These are phyloP conservation scores for Didymosphaeria variabile DNA, from an alignment of 2,329 filamentous ascomycete species.

Conservation along the genomic window DNA sequence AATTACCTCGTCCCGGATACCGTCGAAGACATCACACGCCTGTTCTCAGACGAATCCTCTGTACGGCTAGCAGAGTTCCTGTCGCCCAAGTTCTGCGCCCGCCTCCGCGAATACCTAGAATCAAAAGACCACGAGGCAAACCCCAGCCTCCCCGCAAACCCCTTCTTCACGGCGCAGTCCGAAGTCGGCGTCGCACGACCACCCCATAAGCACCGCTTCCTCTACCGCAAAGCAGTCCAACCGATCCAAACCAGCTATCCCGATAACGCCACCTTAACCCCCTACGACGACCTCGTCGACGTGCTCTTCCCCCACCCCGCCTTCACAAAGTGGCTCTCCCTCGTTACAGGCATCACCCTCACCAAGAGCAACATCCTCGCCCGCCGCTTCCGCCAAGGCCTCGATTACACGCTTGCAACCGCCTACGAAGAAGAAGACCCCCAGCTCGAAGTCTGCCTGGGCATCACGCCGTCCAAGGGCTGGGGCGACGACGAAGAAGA, in stretches of 20 bases:
- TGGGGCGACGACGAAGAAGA: slow-evolving; percentile 78
- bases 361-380: slow-evolving; percentile 81
- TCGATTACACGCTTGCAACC: slow-evolving; percentile 93
- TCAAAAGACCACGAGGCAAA: slow-evolving; percentile 55
- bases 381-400: slow-evolving; percentile 83
- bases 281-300: slow-evolving; percentile 79
- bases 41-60: slow-evolving; percentile 84
- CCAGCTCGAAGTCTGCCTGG: slow-evolving; percentile 85
- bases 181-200: slow-evolving; percentile 75
- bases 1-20: slow-evolving; percentile 93
- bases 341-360: slow-evolving; percentile 79
- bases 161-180: slow-evolving; percentile 34
- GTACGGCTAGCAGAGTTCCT: slow-evolving; percentile 84
- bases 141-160: slow-evolving; percentile 54
- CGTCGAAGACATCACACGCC: slow-evolving; percentile 79
- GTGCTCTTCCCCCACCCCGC: slow-evolving; percentile 82
- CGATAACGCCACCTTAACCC: slow-evolving; percentile 45
- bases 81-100: slow-evolving; percentile 76
- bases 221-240: slow-evolving; percentile 74
- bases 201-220: slow-evolving; percentile 93
- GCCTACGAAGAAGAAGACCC: slow-evolving; percentile 77
- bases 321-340: slow-evolving; percentile 88
- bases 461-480: slow-evolving; percentile 82
- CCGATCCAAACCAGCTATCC: slow-evolving; percentile 45
- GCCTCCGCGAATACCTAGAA: slow-evolving; percentile 76